Evolutionary conservation across 2,329 filamentous ascomycete species (phyloP), one percentile per base, ranked within the genome.

Genomic region (Venturia asperata): DNA sequence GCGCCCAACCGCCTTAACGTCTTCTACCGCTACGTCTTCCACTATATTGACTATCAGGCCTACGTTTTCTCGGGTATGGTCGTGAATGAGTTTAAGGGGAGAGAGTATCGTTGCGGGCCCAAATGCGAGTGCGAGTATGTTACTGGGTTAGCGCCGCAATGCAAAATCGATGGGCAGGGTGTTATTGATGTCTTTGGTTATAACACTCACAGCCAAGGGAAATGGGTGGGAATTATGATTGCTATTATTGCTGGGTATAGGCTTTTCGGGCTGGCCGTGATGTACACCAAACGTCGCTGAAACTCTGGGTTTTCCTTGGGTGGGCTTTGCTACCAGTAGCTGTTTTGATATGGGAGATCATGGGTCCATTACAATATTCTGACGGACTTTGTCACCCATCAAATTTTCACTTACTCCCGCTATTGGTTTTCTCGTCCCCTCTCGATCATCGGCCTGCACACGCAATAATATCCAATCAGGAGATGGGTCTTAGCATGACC

Each of bases 51-150:
- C 73, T 95, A 95, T 72, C 90, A 93, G 77, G 80, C 81, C 52
- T 95, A 92, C 70, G 91, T 95, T 3, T 96, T 95, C 73, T 85
- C 93, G 72, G 91, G 90, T 17, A 94, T 96, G 91, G 94, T 95
- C 90, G 86, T 93, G 64, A 95, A 94, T 71, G 90, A 96, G 77
- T 94, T 96, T 73, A 78, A 79, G 0, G 69, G 82, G 21, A 80
- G 89, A 17, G 81, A 78, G 3, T 95, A 90, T 74, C 73, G 76
- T 3, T 93, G 90, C 72, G 76, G 80, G 68, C 67, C 72, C 0
- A 75, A 75, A 0, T 91, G 85, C 70, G 80, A 81, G 49, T 95
- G 91, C 77, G 88, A 90, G 84, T 94, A 88, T 74, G 75, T 81
- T 45, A 87, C 83, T 6, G 80, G 82, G 67, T 73, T 92, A 66